Percentiles rank a stretch among this genome's conserved stretches.
Conservation (phyloP, 495 filamentous ascomycete species). For the Hypomontagnella monticulosa region DNA sequence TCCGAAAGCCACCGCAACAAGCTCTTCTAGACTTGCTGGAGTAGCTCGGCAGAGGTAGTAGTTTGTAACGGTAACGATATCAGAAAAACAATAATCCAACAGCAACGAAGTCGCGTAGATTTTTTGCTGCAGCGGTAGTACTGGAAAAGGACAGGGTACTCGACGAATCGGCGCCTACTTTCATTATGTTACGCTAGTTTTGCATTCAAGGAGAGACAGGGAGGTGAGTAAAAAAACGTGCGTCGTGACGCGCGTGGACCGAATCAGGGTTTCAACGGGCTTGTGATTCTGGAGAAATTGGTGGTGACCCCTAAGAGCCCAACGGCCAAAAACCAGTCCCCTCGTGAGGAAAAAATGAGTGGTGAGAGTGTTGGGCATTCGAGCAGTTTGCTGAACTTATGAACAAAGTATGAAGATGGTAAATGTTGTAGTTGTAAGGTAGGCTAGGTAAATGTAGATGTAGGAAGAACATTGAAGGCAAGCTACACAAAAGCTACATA, state of each 20-base stretch:
- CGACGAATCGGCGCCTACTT: conserved; percentile 35
- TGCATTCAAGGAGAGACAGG: conserved; percentile 35
- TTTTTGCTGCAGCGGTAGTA: conserved; percentile 29
- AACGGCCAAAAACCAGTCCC: conserved; percentile 20
- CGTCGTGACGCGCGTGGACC: conserved; percentile 39
- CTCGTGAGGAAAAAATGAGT: conserved; percentile 7
- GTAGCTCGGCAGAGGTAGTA: conserved; percentile 17
- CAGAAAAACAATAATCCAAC: conserved; percentile 13
- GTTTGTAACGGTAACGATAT: conserved; percentile 19
- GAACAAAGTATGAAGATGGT: conserved; percentile 6
- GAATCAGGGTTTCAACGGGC: conserved; percentile 31
- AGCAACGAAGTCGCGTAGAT: conserved; percentile 27
- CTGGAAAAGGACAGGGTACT: conserved; percentile 27
- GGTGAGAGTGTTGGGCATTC: conserved; percentile 28
- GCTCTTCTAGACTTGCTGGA: conserved; percentile 28
- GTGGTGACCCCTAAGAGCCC: conserved; percentile 19
- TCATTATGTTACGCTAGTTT: conserved; percentile 30
- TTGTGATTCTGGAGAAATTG: conserved; percentile 3
- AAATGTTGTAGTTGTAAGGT: neutral
- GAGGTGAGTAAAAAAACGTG: conserved; percentile 26
- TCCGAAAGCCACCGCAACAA: conserved; percentile 25
- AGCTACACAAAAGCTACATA: too few relatives aligned
- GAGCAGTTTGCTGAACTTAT: neutral
- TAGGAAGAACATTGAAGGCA: too few relatives aligned
- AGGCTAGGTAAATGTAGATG: neutral